These are phyloP conservation scores for Penicillium brasilianum DNA, from an alignment of 2,329 filamentous ascomycete species.

Conservation along the genomic window DNA sequence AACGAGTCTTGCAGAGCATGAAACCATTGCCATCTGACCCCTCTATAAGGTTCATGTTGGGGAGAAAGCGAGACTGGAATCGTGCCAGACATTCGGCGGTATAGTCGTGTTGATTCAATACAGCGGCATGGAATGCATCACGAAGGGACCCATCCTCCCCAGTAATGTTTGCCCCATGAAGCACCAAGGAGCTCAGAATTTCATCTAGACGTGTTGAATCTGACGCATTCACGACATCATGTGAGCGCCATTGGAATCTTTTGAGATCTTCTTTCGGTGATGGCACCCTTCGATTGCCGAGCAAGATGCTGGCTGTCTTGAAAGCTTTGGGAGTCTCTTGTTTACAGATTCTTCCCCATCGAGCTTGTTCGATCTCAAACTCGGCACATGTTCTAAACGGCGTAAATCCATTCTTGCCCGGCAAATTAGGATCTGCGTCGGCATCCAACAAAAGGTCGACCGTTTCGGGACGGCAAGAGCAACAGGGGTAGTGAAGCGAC, in stretches of 20 bases:
- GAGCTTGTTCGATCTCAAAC: conserved; percentile 12
- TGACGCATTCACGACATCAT: not conserved
- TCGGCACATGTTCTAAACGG: conserved; percentile 9
- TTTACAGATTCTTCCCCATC: not conserved
- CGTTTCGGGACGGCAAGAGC: conserved; percentile 22
- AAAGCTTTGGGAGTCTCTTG: not conserved
- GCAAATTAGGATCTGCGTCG: conserved; percentile 14
- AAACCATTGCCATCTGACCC: not conserved
- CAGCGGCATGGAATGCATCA: not conserved
- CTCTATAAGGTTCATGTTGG: not conserved
- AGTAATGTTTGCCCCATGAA: not conserved
- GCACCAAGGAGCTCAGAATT: not conserved
- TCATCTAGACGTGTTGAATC: not conserved
- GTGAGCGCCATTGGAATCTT: not conserved
- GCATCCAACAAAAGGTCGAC: conserved; percentile 14
- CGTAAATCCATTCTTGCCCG: not conserved
- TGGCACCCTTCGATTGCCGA: not conserved
- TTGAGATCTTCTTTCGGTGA: not conserved
- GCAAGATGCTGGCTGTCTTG: not conserved
- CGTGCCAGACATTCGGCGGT: not conserved
- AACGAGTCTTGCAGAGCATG: not conserved
- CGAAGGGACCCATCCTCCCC: not conserved
- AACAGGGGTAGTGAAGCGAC: conserved; percentile 26
- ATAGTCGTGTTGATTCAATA: not conserved
- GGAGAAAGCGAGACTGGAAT: not conserved